phyloP scores from a whole-genome alignment of 441 rosid species.

The Melastoma candidum region DNA sequence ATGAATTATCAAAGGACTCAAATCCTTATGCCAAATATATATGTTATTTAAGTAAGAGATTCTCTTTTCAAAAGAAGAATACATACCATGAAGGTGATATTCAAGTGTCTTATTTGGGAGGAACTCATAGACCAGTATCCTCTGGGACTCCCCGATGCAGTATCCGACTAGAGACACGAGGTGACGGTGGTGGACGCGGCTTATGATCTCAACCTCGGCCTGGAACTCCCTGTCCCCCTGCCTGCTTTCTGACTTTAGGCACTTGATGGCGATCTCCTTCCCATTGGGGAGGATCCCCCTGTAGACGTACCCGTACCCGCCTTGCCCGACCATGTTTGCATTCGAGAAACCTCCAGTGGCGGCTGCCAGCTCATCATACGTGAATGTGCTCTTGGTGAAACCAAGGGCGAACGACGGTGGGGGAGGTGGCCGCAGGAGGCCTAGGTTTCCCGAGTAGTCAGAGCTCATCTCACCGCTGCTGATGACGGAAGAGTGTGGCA shows the following conservation, averaged over 20 bases:
- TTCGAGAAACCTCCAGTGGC: slow-evolving; percentile 64
- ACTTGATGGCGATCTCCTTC: slow-evolving; percentile 78
- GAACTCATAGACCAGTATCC: slow-evolving; percentile 68
- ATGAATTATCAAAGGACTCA: neutral
- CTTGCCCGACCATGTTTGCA: slow-evolving; percentile 64
- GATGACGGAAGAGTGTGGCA: slow-evolving; percentile 4
- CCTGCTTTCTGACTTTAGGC: slow-evolving; percentile 67
- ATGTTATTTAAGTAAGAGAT: too few species aligned
- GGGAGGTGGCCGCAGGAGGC: slow-evolving; percentile 35
- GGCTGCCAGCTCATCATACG: slow-evolving; percentile 53
- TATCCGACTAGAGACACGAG: slow-evolving; percentile 82
- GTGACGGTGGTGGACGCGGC: slow-evolving; percentile 87
- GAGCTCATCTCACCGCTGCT: slow-evolving; percentile 35
- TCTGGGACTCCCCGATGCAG: slow-evolving; percentile 44
- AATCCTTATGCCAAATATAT: neutral
- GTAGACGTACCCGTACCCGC: slow-evolving; percentile 90
- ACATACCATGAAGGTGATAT: slow-evolving; percentile 65
- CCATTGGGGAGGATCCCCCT: slow-evolving; percentile 67
- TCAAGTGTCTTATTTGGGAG: slow-evolving; percentile 73
- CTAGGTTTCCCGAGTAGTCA: slow-evolving; percentile 25
- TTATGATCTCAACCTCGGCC: slow-evolving; percentile 83
- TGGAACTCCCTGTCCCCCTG: slow-evolving; percentile 71
- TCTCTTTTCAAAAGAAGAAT: neutral
- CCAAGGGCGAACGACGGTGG: slow-evolving; percentile 43
- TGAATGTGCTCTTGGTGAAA: slow-evolving; percentile 47